phyloP scores from a whole-genome alignment of 2,329 filamentous ascomycete genomes.

The Scytalidium sp. region DNA sequence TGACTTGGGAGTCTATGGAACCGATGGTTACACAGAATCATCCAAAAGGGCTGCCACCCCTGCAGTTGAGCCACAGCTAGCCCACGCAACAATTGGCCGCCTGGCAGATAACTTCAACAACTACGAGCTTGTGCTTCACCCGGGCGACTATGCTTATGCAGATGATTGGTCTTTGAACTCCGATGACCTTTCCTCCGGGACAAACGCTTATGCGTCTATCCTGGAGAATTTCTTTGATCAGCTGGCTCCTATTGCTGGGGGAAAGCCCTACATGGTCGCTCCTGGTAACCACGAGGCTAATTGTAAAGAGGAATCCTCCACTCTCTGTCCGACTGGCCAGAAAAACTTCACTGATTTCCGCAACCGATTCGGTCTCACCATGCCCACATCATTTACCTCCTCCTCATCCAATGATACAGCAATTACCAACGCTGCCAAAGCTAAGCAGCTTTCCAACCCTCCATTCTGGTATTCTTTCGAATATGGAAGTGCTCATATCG shows the following conservation, averaged over 20 bases:
- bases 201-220: slow-evolving; percentile 53
- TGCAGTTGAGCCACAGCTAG: slow-evolving; percentile 45
- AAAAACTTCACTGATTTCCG: slow-evolving; percentile 60
- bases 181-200: slow-evolving; percentile 44
- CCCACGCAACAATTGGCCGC: slow-evolving; percentile 56
- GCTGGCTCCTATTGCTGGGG: slow-evolving; percentile 49
- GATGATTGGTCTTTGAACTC: slow-evolving; percentile 52
- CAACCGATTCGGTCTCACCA: slow-evolving; percentile 49
- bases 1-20: slow-evolving; percentile 53
- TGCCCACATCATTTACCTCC: slow-evolving; percentile 49
- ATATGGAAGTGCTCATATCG: slow-evolving; percentile 53
- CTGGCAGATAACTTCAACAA: slow-evolving; percentile 49
- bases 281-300: slow-evolving; percentile 59
- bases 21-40: slow-evolving; percentile 48
- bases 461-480: slow-evolving; percentile 61
- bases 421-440: slow-evolving; percentile 42
- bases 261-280: slow-evolving; percentile 54
- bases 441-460: slow-evolving; percentile 42
- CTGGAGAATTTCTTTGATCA: slow-evolving; percentile 55
- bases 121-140: slow-evolving; percentile 53
- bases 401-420: slow-evolving; percentile 40
- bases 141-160: slow-evolving; percentile 51
- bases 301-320: slow-evolving; percentile 37
- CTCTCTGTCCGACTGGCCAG: slow-evolving; percentile 49
- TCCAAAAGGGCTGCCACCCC: slow-evolving; percentile 47